phyloP scores from a whole-genome alignment of 306 rosid genomes.

The Begonia peltatifolia region DNA sequence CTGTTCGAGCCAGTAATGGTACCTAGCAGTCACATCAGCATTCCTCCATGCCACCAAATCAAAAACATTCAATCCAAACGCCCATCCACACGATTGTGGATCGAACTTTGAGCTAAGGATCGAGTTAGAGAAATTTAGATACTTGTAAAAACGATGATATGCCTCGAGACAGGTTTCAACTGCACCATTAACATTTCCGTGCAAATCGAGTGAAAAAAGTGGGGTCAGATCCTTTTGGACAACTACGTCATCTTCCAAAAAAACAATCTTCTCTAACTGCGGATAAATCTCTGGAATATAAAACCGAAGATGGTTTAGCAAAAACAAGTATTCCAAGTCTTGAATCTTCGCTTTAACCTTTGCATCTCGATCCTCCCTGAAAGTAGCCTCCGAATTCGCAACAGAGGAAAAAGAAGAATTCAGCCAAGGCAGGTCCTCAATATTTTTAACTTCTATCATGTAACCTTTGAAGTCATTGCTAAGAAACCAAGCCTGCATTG shows the following conservation, averaged over 20 bases:
- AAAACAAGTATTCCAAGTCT: constrained; percentile 49
- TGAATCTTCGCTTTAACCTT: constrained; percentile 50
- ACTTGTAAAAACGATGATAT: constrained; percentile 85
- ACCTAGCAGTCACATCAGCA: constrained; percentile 63
- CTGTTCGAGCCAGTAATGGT: constrained; percentile 93
- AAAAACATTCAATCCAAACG: constrained; percentile 91
- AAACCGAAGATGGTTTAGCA: constrained; percentile 87
- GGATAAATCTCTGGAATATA: constrained; percentile 96
- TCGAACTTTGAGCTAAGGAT: constrained; percentile 85
- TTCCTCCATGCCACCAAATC: constrained; percentile 93
- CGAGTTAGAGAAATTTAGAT: constrained; percentile 81
- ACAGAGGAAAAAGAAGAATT: constrained; percentile 76
- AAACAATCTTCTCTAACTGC: constrained; percentile 91
- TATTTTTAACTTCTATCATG: constrained; percentile 74
- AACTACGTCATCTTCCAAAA: constrained; percentile 89
- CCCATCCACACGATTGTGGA: constrained; percentile 98
- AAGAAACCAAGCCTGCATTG: constrained; percentile 89
- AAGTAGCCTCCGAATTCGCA: constrained; percentile 38
- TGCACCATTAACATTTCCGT: constrained; percentile 95
- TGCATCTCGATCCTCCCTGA: constrained; percentile 52
- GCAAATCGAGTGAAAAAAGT: constrained; percentile 87
- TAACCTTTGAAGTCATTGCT: constrained; percentile 72
- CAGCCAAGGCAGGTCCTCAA: constrained; percentile 77
- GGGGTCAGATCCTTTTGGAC: constrained; percentile 95
- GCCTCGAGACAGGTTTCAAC: constrained; percentile 99